Evolutionary conservation across 371 early-diverging fungal genomes (phyloP), one percentile per base, ranked within the genome.

Genomic region (Mortierella sp.): DNA sequence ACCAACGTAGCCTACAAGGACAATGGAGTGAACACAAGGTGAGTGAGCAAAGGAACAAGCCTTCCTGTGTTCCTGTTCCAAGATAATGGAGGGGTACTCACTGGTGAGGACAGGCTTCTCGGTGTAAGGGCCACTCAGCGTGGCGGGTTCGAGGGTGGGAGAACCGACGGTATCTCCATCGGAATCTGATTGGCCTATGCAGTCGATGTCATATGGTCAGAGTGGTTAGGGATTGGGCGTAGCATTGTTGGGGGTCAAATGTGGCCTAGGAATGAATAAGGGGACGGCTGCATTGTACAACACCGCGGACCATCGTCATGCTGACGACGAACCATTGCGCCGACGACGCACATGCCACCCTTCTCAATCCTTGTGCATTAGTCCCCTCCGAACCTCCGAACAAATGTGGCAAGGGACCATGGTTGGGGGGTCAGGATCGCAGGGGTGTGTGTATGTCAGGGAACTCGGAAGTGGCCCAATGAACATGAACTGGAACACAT

Each of bases 1-100:
- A 45, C 89, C 90, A 45, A 94, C 92, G 76, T 96, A 95, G 21
- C 96, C 90, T 90, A 27, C n/a, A 61, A 60, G 21, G 52, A 58
- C n/a, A 48, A 40, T 34, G 34, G n/a, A n/a, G n/a, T n/a, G 2
- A 34, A 39, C 8, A 63, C 22, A 52, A 24, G 43, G 50, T 22
- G n/a, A 9, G 28, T n/a, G 5, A 28, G 21, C 54, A 45, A n/a
- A 54, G 39, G 37, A 14, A 1, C n/a, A n/a, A n/a, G n/a, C n/a
- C n/a, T n/a, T n/a, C n/a, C n/a, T n/a, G n/a, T n/a, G n/a, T n/a
- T n/a, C n/a, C n/a, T n/a, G n/a, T n/a, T n/a, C n/a, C n/a, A n/a
- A n/a, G n/a, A n/a, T n/a, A 4, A 34, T 10, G 10, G 34, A 34
- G 34, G 25, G 13, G 16, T 24, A 47, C 77, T 76, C 69, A 76